Evolutionary conservation across 83 land plant genomes (phyloP), one percentile per base, ranked within the genome.

Genomic region (Diphasiastrum complanatum): DNA sequence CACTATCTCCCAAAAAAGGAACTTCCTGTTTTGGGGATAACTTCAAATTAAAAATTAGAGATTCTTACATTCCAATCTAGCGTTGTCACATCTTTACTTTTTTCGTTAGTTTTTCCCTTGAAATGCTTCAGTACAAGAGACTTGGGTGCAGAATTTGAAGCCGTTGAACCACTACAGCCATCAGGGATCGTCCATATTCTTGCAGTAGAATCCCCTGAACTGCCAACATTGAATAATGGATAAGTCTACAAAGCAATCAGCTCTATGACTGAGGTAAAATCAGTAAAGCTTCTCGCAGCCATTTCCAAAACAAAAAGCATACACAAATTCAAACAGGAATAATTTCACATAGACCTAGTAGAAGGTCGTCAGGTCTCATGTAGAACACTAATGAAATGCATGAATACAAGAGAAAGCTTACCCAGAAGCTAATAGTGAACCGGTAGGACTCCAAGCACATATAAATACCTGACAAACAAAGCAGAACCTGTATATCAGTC

Each of bases 61-160:
- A 19, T 45, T 45, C 90, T 88, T 60, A 92, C 98, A 81, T 92
- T 88, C 98, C 98, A 92, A 74, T 88, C 96, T 26, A 92, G 82
- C 3, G 91, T 85, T 20, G 96, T 85, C 5, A 92, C 98, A 69
- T 92, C 96, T 59, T 85, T 92, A 82, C 88, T 77, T 62, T 85
- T 83, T 67, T 92, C 98, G 73, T 78, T 78, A 6, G 85, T 81
- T 74, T 77, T 83, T 30, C 90, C 95, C 66, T 83, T 83, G 33
- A 83, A 84, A 73, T 89, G 98, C 56, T 89, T 89, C 79, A 92
- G 49, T 37, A 92, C 91, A 54, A 79, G 63, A 28, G 79, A 74
- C 62, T 64, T 72, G 33, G 56, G 68, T 45, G 80, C 68, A 24
- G 67, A 43, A 63, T 46, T 71, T 8, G 72, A 73, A 0, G 48